phyloP scores from a whole-genome alignment of 805 yeast species.

The Monosporozyma siamensis region DNA sequence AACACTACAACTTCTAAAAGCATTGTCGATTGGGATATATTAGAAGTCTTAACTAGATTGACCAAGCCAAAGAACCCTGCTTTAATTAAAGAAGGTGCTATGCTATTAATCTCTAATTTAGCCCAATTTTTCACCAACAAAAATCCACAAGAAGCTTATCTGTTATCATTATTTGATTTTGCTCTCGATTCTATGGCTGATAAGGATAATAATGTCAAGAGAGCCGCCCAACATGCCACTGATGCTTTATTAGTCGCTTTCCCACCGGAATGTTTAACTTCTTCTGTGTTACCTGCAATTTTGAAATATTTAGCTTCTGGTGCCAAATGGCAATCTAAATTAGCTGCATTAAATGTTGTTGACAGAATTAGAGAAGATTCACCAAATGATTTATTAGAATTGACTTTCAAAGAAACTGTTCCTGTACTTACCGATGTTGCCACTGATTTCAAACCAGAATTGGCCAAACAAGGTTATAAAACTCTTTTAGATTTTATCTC shows the following conservation, averaged over 20 bases:
- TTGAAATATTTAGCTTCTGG: constrained; percentile 59
- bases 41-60: constrained; percentile 54
- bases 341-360: constrained; percentile 64
- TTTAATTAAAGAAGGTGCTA: constrained; percentile 67
- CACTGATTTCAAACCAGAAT: constrained; percentile 94
- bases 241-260: constrained; percentile 61
- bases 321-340: constrained; percentile 89
- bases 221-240: constrained; percentile 75
- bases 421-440: constrained; percentile 84
- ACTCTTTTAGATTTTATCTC: constrained; percentile 63
- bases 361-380: constrained; percentile 70
- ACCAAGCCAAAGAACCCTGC: constrained; percentile 66
- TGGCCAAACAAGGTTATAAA: constrained; percentile 74
- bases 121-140: constrained; percentile 56
- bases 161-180: constrained; percentile 50
- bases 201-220: constrained; percentile 76
- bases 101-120: constrained; percentile 48
- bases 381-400: constrained; percentile 78
- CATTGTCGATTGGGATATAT: constrained; percentile 57
- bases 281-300: constrained; percentile 56
- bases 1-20: constrained; percentile 21
- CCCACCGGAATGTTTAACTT: constrained; percentile 70
- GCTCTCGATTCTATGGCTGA: constrained; percentile 73
- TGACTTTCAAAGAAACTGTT: constrained; percentile 65
- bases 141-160: constrained; percentile 66